Evolutionary conservation across 208 protist genomes (phyloP), one percentile per base, ranked within the genome.

Genomic region (Wallacemonas sp.): DNA sequence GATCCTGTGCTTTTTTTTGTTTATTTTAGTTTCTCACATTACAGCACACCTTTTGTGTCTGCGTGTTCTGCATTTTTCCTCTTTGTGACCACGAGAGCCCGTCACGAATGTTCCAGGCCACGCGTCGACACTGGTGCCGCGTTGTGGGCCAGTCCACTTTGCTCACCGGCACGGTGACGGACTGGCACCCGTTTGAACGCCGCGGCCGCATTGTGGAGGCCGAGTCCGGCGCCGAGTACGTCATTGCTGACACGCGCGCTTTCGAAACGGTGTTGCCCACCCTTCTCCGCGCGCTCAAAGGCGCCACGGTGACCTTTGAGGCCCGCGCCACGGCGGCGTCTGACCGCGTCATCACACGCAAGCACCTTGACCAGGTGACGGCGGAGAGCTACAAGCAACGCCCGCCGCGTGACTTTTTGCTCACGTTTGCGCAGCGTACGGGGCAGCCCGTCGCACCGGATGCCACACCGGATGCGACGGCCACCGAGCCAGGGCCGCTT

Each of bases 231-330:
- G 72, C 66, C 1, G 66, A 75, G 49, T 91, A 89, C 57, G 31
- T 42, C 31, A 94, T 96, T 62, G 72, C 78, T 14, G 91, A 81
- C 76, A 78, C 91, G 12, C 77, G 87, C 23, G 86, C 91, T 33
- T 96, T 96, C 61, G 87, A 96, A 57, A 96, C 86, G 10, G 81
- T 94, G 55, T 71, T 94, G 49, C 87, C 91, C 10, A 92, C 87
- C 26, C 73, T 80, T 57, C 59, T 93, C 41, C 81, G 82, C 10
- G 65, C 77, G 0, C 49, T 96, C 14, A 77, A 84, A 23, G 91
- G 91, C 8, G 86, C 85, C 0, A 50, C 46, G 10, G 91, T 94
- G 16, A 71, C 67, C 59, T 96, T 92, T 71, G 32, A 76, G 25
- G 74, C 79, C 0, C 52, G 39, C 5, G 7, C 25, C 3, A 59